Conservation (phyloP, 2,329 filamentous ascomycete genomes). For the Zymoseptoria crescenta region DNA sequence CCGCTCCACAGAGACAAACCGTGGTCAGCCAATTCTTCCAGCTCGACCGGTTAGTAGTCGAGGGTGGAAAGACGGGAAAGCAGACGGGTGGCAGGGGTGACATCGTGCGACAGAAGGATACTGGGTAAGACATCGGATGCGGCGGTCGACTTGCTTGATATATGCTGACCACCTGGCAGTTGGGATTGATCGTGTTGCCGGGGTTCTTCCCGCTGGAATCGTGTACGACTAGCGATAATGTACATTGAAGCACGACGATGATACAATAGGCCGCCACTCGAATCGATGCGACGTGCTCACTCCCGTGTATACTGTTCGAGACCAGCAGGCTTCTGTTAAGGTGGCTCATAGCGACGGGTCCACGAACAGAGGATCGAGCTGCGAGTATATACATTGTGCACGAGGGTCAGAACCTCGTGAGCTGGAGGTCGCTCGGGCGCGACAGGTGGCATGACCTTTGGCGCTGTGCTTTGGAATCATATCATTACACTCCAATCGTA, state of each 20-base stretch:
- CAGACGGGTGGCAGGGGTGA: slow-evolving; percentile 58
- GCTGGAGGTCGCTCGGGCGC: no score
- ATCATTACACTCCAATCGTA: no score
- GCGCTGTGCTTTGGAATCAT: no score
- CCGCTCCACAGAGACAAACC: slow-evolving; percentile 74
- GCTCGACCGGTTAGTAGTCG: slow-evolving; percentile 82
- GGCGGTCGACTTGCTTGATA: not conserved
- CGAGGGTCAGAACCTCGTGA: no score
- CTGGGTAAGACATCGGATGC: slow-evolving; percentile 52
- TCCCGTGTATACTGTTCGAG: no score
- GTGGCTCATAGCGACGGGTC: no score
- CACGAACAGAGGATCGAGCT: no score
- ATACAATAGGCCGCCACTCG: not conserved
- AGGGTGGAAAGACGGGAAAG: slow-evolving; percentile 74
- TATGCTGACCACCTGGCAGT: not conserved
- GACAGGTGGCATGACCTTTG: no score
- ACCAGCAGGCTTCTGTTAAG: no score
- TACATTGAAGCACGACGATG: not conserved
- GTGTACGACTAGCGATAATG: not conserved
- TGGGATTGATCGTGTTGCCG: not conserved
- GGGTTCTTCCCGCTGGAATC: not conserved
- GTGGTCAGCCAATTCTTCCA: slow-evolving; percentile 93
- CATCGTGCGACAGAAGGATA: slow-evolving; percentile 69
- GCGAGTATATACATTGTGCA: no score
- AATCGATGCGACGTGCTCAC: no score